These are phyloP conservation scores for Patellaria atrata DNA, from an alignment of 495 filamentous ascomycete species.

Conservation along the genomic window DNA sequence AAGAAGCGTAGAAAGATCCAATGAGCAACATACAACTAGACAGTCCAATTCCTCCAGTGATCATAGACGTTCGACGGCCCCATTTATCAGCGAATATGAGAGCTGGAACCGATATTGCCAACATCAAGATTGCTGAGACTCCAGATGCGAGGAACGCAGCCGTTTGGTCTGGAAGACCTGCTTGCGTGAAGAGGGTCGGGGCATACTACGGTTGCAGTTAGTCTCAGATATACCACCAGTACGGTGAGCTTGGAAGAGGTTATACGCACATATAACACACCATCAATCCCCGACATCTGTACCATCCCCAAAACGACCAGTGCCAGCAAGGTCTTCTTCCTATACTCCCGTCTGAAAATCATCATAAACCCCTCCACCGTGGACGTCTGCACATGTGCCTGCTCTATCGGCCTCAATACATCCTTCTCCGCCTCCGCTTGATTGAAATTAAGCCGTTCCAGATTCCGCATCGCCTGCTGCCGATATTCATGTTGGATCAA, in stretches of 20 bases:
- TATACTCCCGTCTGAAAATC: constrained; percentile 17
- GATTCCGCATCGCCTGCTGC: constrained; percentile 23
- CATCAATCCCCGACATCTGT: constrained; percentile 38
- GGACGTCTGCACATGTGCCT: constrained; percentile 1
- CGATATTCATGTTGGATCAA: constrained; percentile 29
- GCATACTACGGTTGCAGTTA: constrained; percentile 25
- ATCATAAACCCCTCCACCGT: constrained; percentile 15
- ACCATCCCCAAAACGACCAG: constrained; percentile 37
- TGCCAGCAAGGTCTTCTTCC: constrained; percentile 29
- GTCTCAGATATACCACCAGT: background rate
- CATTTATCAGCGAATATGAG: constrained; percentile 15
- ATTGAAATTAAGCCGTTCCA: constrained; percentile 12
- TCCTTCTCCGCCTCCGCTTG: constrained; percentile 26
- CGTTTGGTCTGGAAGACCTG: constrained; percentile 34
- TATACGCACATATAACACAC: constrained; percentile 29
- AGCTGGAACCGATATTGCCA: constrained; percentile 38
- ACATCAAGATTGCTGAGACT: constrained; percentile 41
- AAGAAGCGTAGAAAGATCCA: constrained; percentile 18
- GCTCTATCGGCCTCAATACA: constrained; percentile 6
- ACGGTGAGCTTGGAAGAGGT: background rate
- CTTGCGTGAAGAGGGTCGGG: constrained; percentile 38
- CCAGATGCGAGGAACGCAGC: constrained; percentile 42
- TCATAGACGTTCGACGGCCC: constrained; percentile 18
- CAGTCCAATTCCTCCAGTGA: constrained; percentile 15
- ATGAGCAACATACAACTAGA: constrained; percentile 17